These are phyloP conservation scores for Taphrina communis DNA, from an alignment of 1,139 yeast species.

Conservation along the genomic window DNA sequence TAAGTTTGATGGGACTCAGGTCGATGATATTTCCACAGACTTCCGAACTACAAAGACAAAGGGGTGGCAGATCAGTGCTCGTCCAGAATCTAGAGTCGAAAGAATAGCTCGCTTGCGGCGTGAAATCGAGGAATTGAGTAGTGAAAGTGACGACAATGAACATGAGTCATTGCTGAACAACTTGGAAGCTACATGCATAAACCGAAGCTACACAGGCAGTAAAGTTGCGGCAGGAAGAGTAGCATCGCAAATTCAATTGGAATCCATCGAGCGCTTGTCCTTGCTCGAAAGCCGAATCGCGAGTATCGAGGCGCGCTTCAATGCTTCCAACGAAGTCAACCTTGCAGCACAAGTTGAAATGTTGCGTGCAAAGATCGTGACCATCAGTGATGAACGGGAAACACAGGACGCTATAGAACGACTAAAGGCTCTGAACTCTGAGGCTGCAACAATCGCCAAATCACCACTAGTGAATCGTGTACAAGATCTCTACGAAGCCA, in stretches of 20 bases:
- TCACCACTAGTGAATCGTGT: background rate
- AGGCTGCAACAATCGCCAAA: background rate
- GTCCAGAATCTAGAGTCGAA: constrained; percentile 7
- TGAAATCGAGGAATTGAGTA: constrained; percentile 7
- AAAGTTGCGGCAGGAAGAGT: constrained; percentile 1
- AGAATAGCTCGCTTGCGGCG: constrained; percentile 11
- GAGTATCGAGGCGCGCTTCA: constrained; percentile 6
- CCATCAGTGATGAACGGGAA: background rate
- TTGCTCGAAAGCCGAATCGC: constrained; percentile 9
- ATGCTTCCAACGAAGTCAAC: background rate
- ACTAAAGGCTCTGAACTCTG: background rate
- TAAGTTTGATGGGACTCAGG: background rate
- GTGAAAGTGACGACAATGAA: background rate
- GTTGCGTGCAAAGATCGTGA: constrained; percentile 7
- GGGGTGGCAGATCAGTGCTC: constrained; percentile 4
- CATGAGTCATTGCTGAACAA: background rate
- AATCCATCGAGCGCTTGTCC: constrained; percentile 7
- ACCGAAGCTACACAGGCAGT: background rate
- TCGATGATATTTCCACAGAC: background rate
- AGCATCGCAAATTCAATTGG: background rate
- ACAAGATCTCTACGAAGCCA: background rate
- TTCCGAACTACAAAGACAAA: constrained; percentile 2
- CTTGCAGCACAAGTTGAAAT: constrained; percentile 19
- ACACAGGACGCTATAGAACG: background rate
- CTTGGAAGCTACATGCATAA: background rate